Base-by-base conservation (phyloP, 2,329 filamentous ascomycete species). In the Beauveria sp. region DNA sequence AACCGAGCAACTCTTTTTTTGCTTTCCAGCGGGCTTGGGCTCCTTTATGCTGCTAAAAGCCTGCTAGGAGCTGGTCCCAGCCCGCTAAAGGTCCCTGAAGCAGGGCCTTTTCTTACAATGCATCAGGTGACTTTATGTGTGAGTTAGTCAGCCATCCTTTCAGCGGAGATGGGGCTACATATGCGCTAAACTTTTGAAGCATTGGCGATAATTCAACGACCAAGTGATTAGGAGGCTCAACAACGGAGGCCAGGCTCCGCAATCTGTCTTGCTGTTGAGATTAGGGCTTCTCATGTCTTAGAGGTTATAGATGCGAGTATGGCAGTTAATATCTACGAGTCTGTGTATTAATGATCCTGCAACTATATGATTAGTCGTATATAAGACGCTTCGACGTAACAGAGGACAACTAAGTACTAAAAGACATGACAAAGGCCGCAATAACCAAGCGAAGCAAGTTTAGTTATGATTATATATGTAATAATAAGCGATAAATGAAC, bases 121-220 rank as follows among this genome's bases (percentile, higher is more conserved):
- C 22, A 34, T 59, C 57, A 59, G 57, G 46, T 59, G 57, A 59
- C 57, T 40, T 14, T n/a, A 14, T 34, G 40, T 8, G n/a, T 9
- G 16, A 40, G 40, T 60, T 60, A 60, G 58, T 60, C 47, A 60
- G 58, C 58, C 49, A 40, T 8, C 3, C 38, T 53, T 60, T 52
- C 20, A 10, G 30, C 16, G 43, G 28, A 49, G 14, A 45, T 26
- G 34, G 49, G 47, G 24, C 26, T 38, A 38, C 47, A 24, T 10
- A 34, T 34, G 43, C 55, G 46, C 49, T 26, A 53, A 47, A 53
- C 49, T 60, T 59, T 59, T 46, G 49, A 59, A 24, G 57, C 38
- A 46, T 26, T 45, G 8, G 38, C 55, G 56, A 50, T 4, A 58
- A 45, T 26, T 28, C 34, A n/a, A 40, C 47, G 26, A 51, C 9